Base-by-base conservation (phyloP, 1,284 basidiomycete species). In the Moesziomyces parantarcticus region DNA sequence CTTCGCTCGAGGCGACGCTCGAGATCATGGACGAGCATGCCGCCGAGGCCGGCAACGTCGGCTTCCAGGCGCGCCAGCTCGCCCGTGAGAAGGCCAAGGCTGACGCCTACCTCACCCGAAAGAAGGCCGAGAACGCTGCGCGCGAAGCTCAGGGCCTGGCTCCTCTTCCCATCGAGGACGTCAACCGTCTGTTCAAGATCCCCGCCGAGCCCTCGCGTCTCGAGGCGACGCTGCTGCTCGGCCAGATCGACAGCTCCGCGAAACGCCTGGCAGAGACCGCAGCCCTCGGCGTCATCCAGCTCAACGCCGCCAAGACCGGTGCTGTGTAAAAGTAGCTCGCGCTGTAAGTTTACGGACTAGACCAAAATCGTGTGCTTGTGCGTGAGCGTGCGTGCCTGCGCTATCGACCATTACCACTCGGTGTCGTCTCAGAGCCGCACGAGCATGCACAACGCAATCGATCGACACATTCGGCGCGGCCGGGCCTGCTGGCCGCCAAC, bases 61-160 rank as follows among this genome's bases (percentile, higher is more conserved):
- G 92, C 50, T 99, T 95, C 87, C 88, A 95, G 80, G 88, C 89
- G 48, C 90, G 96, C 61, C 94, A 97, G 85, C 94, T 97, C 78
- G 91, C 90, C 23, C 89, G 96, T 47, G 96, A 98, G 85, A 91
- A 91, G 83, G 86, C 88, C 41, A 89, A 90, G 68, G 92, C 94
- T 64, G 96, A 99, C 67, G 94, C 76, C 14, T 82, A 78, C 53
- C 60, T 83, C 34, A 62, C 77, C 13, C 75, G 81, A 25, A 70
- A 75, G 69, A 92, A 92, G 82, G 93, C 96, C 81, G 96, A 98
- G 86, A 97, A 95, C 83, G 89, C 88, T 22, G 86, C 88, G 61
- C 89, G 96, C 58, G 88, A 91, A 69, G 90, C 90, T 50, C 92
- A 95, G 79, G 94, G 94, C 10, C 87, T 97, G 60, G 88, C 90